Base-by-base conservation (phyloP, 2,329 filamentous ascomycete species). In the Alternaria ventricosa region DNA sequence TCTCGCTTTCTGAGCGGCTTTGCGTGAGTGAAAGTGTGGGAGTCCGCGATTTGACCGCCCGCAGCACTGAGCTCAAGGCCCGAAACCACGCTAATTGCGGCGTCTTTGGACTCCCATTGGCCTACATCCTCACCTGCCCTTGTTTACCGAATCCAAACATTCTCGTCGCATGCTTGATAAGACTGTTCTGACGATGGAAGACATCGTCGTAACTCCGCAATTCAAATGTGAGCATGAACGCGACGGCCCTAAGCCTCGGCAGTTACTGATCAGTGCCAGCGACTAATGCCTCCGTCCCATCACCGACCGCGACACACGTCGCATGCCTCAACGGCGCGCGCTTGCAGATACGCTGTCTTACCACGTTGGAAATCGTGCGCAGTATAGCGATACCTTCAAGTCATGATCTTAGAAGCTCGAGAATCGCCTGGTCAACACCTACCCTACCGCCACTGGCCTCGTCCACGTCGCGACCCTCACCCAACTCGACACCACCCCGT, bases 331-430 rank as follows among this genome's bases (percentile, higher is more conserved):
- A 71, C 7, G 71, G 74, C 65, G 69, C 77, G 27, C 78, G 79
- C 56, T 75, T 84, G 25, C 76, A 82, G 33, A 74, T 84, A 57
- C 80, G 79, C 65, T 79, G 75, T 46, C 73, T 79, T 7, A 61
- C 64, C 45, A 78, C 79, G 2, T 76, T 79, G 50, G 73, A 79
- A n/a, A 64, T 80, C 25, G 56, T 80, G 13, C 75, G 76, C 53
- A 79, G 68, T 44, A 79, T 81, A 60, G 54, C 74, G 1, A 64
- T 83, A 9, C 74, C 79, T 3, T 58, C 73, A 6, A 72, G 71
- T 1, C 69, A 78, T 49, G 73, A 79, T 27, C 23, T 72, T 3
- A 74, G 74, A 28, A 74, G 57, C 25, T 72, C 77, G 1, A 67
- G 68, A 6, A 66, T 83, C 23, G 76, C 74, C 43, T 84, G 82